Evolutionary conservation across 768 basidiomycete species (phyloP), one percentile per base, ranked within the genome.

Genomic region (Coprinellus micaceus): DNA sequence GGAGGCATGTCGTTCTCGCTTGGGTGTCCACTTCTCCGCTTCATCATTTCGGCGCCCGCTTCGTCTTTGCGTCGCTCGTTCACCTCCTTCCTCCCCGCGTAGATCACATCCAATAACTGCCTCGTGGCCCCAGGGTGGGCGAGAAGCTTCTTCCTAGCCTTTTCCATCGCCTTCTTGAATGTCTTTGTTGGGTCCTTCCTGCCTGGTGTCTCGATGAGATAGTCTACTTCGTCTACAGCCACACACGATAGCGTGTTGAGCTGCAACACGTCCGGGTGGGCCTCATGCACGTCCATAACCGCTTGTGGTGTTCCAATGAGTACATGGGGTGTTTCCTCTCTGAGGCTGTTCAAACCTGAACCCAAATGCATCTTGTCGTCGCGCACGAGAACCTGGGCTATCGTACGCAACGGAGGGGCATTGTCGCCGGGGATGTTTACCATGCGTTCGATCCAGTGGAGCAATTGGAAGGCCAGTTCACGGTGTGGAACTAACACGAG

Each of bases 191-290:
- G 69, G 54, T 69, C 68, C 56, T 72, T 76, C 57, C 64, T 67
- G 13, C 85, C 79, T 4, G 78, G 69, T 2, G 76, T 80, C 57
- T 80, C 81, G 53, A 92, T 73, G 39, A 91, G 71, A 66, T 84
- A 86, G 63, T 91, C 90, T 46, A 82, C 85, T 66, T 91, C 89
- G 60, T 91, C 89, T 53, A 91, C 82, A 33, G 84, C 83, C 46
- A 91, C 77, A 1, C 78, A 80, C 13, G 79, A 79, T 51, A 88
- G 69, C 4, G 56, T 41, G 5, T 28, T 39, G 12, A 49, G 21
- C 26, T 75, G 74, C 19, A 89, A 66, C 13, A 71, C 75, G 19
- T 70, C 62, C 1, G 74, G 62, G 45, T 82, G 77, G 52, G 67
- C 63, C 39, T 77, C 67, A 24, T 81, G 72, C 26, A 84, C 72